Conservation (phyloP, 495 filamentous ascomycete genomes). For the Tuber calosporum region DNA sequence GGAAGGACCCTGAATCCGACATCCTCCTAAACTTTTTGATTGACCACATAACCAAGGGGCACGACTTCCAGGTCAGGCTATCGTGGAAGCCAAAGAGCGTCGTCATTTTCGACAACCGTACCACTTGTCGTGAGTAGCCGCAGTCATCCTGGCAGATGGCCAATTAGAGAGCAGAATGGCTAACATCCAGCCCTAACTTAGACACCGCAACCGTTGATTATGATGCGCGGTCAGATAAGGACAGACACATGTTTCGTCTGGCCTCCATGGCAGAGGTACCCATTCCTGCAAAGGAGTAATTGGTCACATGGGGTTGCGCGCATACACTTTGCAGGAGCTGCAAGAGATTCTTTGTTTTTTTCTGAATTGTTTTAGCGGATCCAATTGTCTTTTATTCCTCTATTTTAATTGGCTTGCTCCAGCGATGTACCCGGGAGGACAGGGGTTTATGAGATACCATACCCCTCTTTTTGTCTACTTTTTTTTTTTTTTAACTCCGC, state of each 20-base stretch:
- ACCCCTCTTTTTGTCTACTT: background rate
- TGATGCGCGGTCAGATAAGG: conserved; percentile 40
- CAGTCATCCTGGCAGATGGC: conserved; percentile 7
- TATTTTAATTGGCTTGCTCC: background rate
- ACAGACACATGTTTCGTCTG: conserved; percentile 42
- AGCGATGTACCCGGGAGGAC: background rate
- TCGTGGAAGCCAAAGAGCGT: conserved; percentile 44
- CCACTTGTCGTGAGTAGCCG: conserved; percentile 50
- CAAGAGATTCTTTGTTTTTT: background rate
- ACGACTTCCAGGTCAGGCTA: conserved; percentile 46
- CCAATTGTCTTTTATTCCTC: background rate
- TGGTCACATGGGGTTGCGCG: conserved; percentile 3
- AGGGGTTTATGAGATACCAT: background rate
- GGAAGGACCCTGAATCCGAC: conserved; percentile 48
- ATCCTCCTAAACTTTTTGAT: conserved; percentile 46
- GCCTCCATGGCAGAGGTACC: conserved; percentile 41
- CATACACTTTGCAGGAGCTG: background rate
- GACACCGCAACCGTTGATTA: conserved; percentile 42
- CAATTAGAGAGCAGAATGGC: conserved; percentile 6
- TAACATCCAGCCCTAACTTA: conserved; percentile 16
- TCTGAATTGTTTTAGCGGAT: background rate
- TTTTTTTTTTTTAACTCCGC: background rate
- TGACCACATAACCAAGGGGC: conserved; percentile 44
- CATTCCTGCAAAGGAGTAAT: conserved; percentile 34
- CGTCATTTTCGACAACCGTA: conserved; percentile 49